Conservation (phyloP, 495 filamentous ascomycete species). For the Thozetella sp. region DNA sequence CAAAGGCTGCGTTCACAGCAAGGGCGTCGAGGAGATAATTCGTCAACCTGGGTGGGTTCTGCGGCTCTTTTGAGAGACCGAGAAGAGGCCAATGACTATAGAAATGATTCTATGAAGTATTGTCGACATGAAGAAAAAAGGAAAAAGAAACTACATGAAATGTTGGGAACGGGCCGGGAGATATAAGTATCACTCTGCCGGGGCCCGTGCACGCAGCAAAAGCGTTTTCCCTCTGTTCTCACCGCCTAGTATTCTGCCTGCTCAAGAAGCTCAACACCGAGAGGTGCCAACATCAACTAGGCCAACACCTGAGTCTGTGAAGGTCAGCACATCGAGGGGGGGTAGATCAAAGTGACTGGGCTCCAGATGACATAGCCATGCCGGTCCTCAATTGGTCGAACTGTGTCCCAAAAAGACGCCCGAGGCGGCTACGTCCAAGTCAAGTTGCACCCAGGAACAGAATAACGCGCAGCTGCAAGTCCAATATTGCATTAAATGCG, state of each 20-base stretch:
- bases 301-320: too few relatives aligned
- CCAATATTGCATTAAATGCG: neutral
- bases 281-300: too few relatives aligned
- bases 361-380: too few relatives aligned
- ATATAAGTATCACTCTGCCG: slow-evolving; percentile 37
- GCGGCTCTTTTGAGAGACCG: slow-evolving; percentile 73
- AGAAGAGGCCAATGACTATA: slow-evolving; percentile 84
- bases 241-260: too few relatives aligned
- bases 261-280: too few relatives aligned
- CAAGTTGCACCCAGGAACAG: too few relatives aligned
- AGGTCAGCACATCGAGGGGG: too few relatives aligned
- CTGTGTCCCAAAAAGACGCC: too few relatives aligned
- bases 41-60: slow-evolving; percentile 67
- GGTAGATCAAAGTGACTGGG: too few relatives aligned
- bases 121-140: slow-evolving; percentile 58
- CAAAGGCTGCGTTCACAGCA: slow-evolving; percentile 49
- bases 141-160: slow-evolving; percentile 29
- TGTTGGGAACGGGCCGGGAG: slow-evolving; percentile 5
- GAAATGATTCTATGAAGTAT: slow-evolving; percentile 86
- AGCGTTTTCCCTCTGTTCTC: too few relatives aligned
- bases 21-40: slow-evolving; percentile 59
- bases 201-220: slow-evolving; percentile 38
- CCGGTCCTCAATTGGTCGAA: too few relatives aligned
- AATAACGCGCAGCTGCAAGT: neutral
- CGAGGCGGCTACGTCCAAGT: too few relatives aligned